Base-by-base conservation (phyloP, 108 stramenopile genomes). In the Skeletonema tropicum region DNA sequence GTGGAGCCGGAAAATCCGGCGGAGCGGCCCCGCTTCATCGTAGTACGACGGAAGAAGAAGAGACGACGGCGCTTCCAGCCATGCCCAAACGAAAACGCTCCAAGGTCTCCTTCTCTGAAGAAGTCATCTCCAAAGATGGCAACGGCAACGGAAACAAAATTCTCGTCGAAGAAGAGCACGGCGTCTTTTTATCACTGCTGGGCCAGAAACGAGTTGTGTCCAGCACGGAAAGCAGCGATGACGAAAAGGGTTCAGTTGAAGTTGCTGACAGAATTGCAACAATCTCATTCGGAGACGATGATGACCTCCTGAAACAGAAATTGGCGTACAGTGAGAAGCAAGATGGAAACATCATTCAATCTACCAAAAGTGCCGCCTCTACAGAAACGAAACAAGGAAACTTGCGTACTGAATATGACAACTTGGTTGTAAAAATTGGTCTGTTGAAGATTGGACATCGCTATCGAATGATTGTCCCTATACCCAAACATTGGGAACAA, bases 401-500 rank as follows among this genome's bases (percentile, higher is more conserved):
- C 26, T 29, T 29, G 26, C 26, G 17, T 5, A 25, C 14, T 5
- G 57, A 38, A 39, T 66, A 66, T 45, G 77, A 73, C 1, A 66
- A 65, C 45, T 55, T 78, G 35, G 66, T 73, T 2, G 66, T 78
- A 5, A 15, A 52, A 25, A 66, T 78, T 68, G 77, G 77, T 5
- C 41, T 78, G 48, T 38, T 78, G 35, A 78, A 78, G 66, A 73
- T 72, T 26, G 77, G 77, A 14, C 42, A 78, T 64, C 63, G 77
- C 26, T 78, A 78, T 60, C 64, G 72, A 10, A 68, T 60, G n/a
- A n/a, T 38, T 14, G 57, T 78, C 60, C 64, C 77, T 17, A 36
- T 78, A 61, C 64, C 48, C 19, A 63, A 35, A 35, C 8, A 59
- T 3, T 46, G 25, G 52, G 61, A 21, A 64, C 19, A 49, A 49